Percentiles rank a stretch among this genome's conserved stretches.
Evolutionary conservation across 805 yeast genomes (phyloP).

Genomic region (Candida railenensis): DNA sequence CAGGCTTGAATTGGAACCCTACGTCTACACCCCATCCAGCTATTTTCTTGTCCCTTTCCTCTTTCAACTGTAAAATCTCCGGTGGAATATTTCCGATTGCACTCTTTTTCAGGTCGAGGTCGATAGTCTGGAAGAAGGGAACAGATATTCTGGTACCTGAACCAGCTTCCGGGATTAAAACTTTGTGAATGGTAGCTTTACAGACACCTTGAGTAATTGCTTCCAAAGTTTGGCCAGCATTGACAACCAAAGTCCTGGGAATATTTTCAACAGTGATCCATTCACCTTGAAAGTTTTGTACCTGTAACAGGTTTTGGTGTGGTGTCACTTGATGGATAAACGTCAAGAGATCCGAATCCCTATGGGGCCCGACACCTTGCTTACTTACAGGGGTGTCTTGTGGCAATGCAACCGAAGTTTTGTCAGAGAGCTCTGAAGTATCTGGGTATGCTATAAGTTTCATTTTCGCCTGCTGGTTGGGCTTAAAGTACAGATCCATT

Average conservation of each 20-base stretch:
- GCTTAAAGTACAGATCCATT: slow-evolving; percentile 49
- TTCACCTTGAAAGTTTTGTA: slow-evolving; percentile 51
- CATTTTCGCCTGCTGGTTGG: slow-evolving; percentile 51
- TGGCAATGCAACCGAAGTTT: slow-evolving; percentile 19
- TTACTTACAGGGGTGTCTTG: slow-evolving; percentile 27
- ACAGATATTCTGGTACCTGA: slow-evolving; percentile 44
- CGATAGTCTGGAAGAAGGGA: slow-evolving; percentile 50
- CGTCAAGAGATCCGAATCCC: slow-evolving; percentile 64
- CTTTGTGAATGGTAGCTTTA: slow-evolving; percentile 59
- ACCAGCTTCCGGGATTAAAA: slow-evolving; percentile 41
- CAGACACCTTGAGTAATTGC: slow-evolving; percentile 59
- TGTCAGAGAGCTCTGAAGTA: slow-evolving; percentile 18
- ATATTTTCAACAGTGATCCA: slow-evolving; percentile 58
- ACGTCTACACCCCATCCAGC: slow-evolving; percentile 35
- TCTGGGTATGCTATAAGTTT: slow-evolving; percentile 61
- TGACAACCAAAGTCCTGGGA: slow-evolving; percentile 50
- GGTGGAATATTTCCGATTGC: slow-evolving; percentile 28
- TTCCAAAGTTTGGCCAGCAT: slow-evolving; percentile 61
- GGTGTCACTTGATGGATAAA: slow-evolving; percentile 57
- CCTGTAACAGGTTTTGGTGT: slow-evolving; percentile 52
- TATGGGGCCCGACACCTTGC: slow-evolving; percentile 66
- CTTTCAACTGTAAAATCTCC: slow-evolving; percentile 25
- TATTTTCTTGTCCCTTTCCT: slow-evolving; percentile 35
- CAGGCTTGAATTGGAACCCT: slow-evolving; percentile 42
- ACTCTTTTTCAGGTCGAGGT: slow-evolving; percentile 32